Percentiles rank a stretch among this genome's conserved stretches.
Conservation (phyloP, 768 basidiomycete genomes). For the Agaricus subrufescens region DNA sequence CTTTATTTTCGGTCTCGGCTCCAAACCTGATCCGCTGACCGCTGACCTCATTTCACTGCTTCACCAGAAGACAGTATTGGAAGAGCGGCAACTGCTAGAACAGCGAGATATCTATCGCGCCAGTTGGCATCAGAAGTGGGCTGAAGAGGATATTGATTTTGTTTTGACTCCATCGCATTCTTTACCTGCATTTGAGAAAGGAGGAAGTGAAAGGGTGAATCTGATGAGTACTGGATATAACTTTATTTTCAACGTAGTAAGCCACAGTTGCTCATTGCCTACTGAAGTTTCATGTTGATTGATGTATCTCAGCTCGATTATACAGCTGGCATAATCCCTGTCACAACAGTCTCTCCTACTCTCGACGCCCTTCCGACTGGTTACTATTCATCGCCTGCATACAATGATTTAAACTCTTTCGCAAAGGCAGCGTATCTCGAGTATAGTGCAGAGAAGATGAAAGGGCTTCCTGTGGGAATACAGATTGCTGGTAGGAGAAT, state of each 20-base stretch:
- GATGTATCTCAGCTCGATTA: conserved; percentile 41
- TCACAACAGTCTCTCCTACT: conserved; percentile 43
- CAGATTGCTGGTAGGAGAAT: conserved; percentile 59
- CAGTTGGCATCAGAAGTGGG: conserved; percentile 43
- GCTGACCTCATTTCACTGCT: conserved; percentile 33
- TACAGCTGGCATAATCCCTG: conserved; percentile 53
- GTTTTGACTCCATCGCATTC: conserved; percentile 57
- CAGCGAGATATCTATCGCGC: conserved; percentile 39
- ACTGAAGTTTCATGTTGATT: too few relatives aligned
- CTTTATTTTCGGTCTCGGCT: conserved; percentile 34
- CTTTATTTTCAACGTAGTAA: conserved; percentile 62
- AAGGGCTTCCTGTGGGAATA: conserved; percentile 64
- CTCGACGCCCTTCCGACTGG: conserved; percentile 28
- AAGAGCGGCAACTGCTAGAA: conserved; percentile 46
- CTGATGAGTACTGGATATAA: conserved; percentile 60
- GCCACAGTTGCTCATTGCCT: conserved; percentile 15
- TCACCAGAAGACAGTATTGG: conserved; percentile 43
- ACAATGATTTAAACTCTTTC: conserved; percentile 25
- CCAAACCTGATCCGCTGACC: conserved; percentile 31
- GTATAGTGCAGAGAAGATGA: conserved; percentile 60
- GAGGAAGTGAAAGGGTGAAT: conserved; percentile 45
- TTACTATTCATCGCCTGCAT: conserved; percentile 28
- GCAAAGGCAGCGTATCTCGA: conserved; percentile 36
- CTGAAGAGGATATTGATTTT: conserved; percentile 52
- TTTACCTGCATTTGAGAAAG: conserved; percentile 54